These are phyloP conservation scores for Triticum turgidum DNA, from an alignment of 176 grass and related monocot genomes.

Conservation along the genomic window DNA sequence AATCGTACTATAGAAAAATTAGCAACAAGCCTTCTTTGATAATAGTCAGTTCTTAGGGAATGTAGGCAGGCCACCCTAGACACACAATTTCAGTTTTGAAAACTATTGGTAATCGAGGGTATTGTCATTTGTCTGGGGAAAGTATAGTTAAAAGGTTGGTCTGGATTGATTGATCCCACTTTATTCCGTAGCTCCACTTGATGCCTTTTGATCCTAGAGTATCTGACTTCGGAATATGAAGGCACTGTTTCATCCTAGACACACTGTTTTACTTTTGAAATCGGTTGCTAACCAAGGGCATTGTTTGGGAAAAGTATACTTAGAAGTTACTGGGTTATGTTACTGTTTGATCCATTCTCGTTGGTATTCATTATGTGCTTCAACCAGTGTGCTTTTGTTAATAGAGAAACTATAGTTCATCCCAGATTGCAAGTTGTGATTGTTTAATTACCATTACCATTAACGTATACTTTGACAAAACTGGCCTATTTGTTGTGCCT, in stretches of 20 bases:
- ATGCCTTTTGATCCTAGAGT: neutral
- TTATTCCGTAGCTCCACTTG: neutral
- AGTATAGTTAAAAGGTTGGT: conserved; percentile 1
- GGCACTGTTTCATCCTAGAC: neutral
- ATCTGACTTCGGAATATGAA: neutral
- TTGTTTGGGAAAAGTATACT: conserved; percentile 2
- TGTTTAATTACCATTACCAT: neutral
- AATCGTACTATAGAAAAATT: neutral
- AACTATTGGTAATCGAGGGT: neutral
- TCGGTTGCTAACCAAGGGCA: neutral
- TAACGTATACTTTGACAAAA: neutral
- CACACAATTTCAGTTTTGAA: neutral
- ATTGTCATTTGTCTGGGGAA: neutral
- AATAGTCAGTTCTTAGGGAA: neutral
- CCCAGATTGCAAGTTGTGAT: neutral
- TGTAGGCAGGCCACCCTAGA: neutral
- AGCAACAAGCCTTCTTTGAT: neutral
- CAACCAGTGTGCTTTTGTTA: neutral
- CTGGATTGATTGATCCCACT: neutral
- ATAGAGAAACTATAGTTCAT: neutral
- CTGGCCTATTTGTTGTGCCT: neutral
- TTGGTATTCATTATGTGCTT: neutral
- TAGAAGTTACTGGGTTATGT: neutral
- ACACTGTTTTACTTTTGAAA: neutral
- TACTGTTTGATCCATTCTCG: neutral